Evolutionary conservation across 106 monocot genomes (phyloP).

Genomic region (Dendrobium catenatum): DNA sequence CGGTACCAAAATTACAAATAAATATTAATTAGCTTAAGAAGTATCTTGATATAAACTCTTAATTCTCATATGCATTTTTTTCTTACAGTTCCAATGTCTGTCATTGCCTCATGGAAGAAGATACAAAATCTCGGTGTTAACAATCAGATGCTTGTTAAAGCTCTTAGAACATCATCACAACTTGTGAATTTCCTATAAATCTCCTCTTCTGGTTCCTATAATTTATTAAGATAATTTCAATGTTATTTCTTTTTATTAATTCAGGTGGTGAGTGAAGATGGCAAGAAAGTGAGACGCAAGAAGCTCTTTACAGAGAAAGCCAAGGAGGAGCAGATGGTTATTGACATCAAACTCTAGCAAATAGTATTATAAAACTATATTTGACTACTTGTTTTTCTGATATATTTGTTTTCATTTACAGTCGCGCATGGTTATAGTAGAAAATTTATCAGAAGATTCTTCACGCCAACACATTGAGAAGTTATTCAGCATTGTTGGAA

Average conservation of each 20-base stretch:
- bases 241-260: constrained; percentile 2
- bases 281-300: constrained; percentile 57
- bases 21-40: constrained; percentile 29
- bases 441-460: constrained; percentile 68
- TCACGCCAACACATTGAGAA: constrained; percentile 72
- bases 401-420: constrained; percentile 14
- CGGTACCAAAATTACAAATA: constrained; percentile 20
- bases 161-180: constrained; percentile 62
- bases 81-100: constrained; percentile 62
- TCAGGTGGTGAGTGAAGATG: constrained; percentile 72
- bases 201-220: background rate
- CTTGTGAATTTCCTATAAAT: constrained; percentile 37
- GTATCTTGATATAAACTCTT: constrained; percentile 73
- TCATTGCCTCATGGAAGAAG: constrained; percentile 73
- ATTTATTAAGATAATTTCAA: background rate
- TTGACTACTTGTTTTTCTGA: background rate
- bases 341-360: background rate
- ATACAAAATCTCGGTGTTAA: constrained; percentile 47
- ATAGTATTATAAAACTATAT: background rate
- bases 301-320: constrained; percentile 58
- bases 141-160: constrained; percentile 48
- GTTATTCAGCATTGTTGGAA: constrained; percentile 58
- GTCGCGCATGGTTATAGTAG: constrained; percentile 68
- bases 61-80: constrained; percentile 16
- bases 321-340: constrained; percentile 77